Conservation (phyloP, 179 eudicot genomes). For the Beta macrorhiza region DNA sequence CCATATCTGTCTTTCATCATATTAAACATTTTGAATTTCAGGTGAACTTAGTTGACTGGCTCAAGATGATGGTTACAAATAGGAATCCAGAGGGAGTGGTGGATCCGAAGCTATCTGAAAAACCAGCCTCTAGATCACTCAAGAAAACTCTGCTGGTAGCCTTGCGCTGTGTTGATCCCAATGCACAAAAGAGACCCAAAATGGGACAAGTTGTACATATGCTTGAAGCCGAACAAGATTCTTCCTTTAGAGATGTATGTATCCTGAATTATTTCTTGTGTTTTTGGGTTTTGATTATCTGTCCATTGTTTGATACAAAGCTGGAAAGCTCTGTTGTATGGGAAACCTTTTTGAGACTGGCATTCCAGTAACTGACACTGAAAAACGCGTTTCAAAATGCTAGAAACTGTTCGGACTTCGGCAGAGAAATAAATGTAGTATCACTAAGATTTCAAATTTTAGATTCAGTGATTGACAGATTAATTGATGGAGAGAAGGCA, state of each 20-base stretch:
- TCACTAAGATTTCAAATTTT: no score
- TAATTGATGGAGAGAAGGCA: no score
- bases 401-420: no score
- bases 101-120: slow-evolving; percentile 55
- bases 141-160: slow-evolving; percentile 50
- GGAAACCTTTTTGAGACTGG: no score
- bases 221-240: slow-evolving; percentile 58
- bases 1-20: neutral
- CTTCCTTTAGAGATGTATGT: slow-evolving; percentile 44
- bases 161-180: slow-evolving; percentile 58
- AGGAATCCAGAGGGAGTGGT: slow-evolving; percentile 52
- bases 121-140: slow-evolving; percentile 46
- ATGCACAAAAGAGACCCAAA: slow-evolving; percentile 51
- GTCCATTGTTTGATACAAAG: neutral
- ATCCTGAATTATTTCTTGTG: neutral
- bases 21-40: slow-evolving; percentile 22
- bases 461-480: no score
- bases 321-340: neutral
- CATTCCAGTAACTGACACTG: no score
- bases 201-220: slow-evolving; percentile 71
- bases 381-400: no score
- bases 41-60: slow-evolving; percentile 63
- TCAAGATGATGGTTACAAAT: slow-evolving; percentile 49
- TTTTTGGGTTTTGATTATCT: neutral
- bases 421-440: no score